Conservation (phyloP, 345 rosid species). For the Brassica cretica region DNA sequence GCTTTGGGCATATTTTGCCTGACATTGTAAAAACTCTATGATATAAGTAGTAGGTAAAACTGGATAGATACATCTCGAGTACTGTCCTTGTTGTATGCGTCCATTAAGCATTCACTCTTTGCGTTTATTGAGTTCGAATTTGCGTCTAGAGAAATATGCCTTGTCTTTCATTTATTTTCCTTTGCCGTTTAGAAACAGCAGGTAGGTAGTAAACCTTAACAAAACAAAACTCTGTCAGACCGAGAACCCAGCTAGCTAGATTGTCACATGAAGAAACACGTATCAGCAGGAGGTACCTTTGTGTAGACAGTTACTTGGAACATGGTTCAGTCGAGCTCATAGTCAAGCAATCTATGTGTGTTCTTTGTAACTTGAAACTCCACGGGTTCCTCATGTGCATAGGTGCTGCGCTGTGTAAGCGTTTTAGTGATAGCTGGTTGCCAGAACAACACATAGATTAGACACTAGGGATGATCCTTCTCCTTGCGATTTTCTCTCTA, state of each 20-base stretch:
- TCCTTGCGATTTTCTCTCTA: constrained; percentile 7
- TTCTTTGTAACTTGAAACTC: neutral
- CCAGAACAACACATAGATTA: constrained; percentile 4
- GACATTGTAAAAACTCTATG: constrained; percentile 17
- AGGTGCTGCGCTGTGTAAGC: constrained; percentile 16
- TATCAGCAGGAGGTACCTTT: neutral
- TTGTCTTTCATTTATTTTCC: neutral
- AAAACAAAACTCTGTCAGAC: neutral
- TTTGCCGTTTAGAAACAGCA: neutral
- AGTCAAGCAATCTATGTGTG: constrained; percentile 28
- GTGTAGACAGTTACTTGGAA: constrained; percentile 9
- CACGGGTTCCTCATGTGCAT: constrained; percentile 3
- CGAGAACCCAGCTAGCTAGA: neutral
- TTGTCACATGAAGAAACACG: neutral
- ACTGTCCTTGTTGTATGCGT: neutral
- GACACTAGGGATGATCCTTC: neutral
- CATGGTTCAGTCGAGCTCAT: constrained; percentile 50
- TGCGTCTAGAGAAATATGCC: constrained; percentile 16
- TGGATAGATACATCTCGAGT: neutral
- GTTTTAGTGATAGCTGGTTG: neutral
- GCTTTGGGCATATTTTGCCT: neutral
- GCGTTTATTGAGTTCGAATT: neutral
- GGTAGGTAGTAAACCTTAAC: neutral
- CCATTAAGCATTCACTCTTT: neutral
- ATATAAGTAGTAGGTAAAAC: neutral